Conservation (phyloP, 768 basidiomycete genomes). For the Collybia sordida region DNA sequence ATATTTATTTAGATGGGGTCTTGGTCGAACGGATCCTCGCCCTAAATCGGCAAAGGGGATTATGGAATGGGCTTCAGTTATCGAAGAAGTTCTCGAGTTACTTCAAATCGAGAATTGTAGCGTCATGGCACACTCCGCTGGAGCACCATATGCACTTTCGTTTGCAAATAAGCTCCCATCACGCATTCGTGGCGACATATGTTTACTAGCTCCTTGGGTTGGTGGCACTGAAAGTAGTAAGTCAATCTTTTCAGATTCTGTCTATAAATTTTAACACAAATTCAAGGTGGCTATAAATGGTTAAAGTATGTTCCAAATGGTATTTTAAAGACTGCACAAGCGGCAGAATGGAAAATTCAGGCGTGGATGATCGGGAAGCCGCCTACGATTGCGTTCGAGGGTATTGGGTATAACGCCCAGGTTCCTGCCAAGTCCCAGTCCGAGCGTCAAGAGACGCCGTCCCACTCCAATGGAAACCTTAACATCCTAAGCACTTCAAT, state of each 20-base stretch:
- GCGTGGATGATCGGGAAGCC: slow-evolving; percentile 98
- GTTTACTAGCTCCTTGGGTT: slow-evolving; percentile 95
- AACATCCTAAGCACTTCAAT: slow-evolving; percentile 30
- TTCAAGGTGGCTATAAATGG: slow-evolving; percentile 86
- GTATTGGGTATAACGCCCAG: slow-evolving; percentile 76
- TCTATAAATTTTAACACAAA: slow-evolving; percentile 4
- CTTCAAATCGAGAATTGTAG: slow-evolving; percentile 78
- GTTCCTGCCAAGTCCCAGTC: slow-evolving; percentile 18
- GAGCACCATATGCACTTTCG: slow-evolving; percentile 91
- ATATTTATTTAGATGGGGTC: slow-evolving; percentile 70
- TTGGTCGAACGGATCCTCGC: slow-evolving; percentile 80
- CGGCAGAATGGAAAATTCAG: slow-evolving; percentile 96
- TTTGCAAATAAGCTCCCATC: slow-evolving; percentile 75
- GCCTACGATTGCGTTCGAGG: slow-evolving; percentile 79
- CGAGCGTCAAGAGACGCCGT: slow-evolving; percentile 23
- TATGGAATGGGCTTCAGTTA: slow-evolving; percentile 86
- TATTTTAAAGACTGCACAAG: slow-evolving; percentile 91
- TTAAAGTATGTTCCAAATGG: slow-evolving; percentile 94
- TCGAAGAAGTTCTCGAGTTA: slow-evolving; percentile 86
- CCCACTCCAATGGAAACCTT: slow-evolving; percentile 24
- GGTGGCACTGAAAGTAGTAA: slow-evolving; percentile 85
- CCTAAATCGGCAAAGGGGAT: slow-evolving; percentile 74
- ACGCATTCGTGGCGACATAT: slow-evolving; percentile 80
- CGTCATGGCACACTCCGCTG: slow-evolving; percentile 94
- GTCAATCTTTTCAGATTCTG: slow-evolving; percentile 24